Conservation (phyloP, 2,329 filamentous ascomycete species). For the Lomentospora prolificans region DNA sequence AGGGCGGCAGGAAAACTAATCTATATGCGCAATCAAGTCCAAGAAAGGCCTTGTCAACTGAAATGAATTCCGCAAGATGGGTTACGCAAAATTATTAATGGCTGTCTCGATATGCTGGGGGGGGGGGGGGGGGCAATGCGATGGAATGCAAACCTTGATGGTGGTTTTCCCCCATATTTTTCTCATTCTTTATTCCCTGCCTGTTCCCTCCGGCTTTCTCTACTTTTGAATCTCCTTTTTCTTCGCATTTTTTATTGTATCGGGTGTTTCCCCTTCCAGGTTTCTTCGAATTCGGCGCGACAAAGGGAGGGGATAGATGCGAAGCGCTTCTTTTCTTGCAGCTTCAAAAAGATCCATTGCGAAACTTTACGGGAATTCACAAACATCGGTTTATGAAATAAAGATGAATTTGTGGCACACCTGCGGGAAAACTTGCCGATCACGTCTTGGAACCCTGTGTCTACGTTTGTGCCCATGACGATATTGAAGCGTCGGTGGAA, state of each 20-base stretch:
- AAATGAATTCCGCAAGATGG: conserved; percentile 3
- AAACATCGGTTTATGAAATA: not conserved
- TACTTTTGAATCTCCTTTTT: conserved; percentile 2
- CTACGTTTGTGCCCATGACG: too few relatives aligned
- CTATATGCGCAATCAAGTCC: conserved; percentile 17
- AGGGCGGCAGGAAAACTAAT: not conserved
- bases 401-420: not conserved
- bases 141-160: not conserved
- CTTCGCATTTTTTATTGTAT: not conserved
- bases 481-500: too few relatives aligned
- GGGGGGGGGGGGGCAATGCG: too few relatives aligned
- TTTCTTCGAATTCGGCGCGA: not conserved
- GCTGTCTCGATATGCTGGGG: not conserved
- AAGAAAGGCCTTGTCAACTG: conserved; percentile 32
- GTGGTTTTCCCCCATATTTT: not conserved
- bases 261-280: not conserved
- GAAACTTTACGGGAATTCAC: not conserved
- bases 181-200: not conserved
- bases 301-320: not conserved
- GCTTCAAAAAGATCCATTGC: not conserved
- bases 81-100: not conserved
- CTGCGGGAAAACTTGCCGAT: too few relatives aligned
- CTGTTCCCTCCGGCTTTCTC: not conserved
- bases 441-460: too few relatives aligned
- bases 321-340: not conserved